Percentiles rank a stretch among this genome's conserved stretches.
Conservation (phyloP, 306 rosid genomes). For the Urtica urens region DNA sequence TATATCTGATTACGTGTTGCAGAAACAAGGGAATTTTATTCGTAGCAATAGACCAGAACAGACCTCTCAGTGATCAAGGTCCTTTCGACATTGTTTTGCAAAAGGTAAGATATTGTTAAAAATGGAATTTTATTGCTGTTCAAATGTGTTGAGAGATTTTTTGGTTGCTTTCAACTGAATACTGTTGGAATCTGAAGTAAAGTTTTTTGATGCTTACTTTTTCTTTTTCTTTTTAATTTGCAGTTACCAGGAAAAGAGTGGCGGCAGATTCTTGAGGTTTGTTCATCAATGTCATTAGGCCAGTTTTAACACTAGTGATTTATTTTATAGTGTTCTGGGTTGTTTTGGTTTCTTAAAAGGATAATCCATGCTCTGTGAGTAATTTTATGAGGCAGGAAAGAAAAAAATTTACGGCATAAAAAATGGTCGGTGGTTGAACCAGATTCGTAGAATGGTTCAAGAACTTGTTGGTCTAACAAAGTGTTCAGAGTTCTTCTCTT, state of each 20-base stretch:
- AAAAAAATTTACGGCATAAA: neutral
- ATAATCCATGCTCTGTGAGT: no score
- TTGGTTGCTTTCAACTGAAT: neutral
- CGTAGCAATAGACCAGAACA: slow-evolving; percentile 68
- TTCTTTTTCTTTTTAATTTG: slow-evolving; percentile 9
- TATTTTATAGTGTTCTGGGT: neutral
- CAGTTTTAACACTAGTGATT: neutral
- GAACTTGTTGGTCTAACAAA: slow-evolving; percentile 37
- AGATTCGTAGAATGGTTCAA: slow-evolving; percentile 24
- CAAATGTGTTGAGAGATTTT: no score
- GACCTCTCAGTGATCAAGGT: slow-evolving; percentile 74
- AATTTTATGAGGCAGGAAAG: no score
- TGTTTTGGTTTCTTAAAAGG: slow-evolving; percentile 3
- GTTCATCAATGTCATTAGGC: slow-evolving; percentile 12
- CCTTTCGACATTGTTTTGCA: slow-evolving; percentile 84
- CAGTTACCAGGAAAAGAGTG: slow-evolving; percentile 86
- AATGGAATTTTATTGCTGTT: no score
- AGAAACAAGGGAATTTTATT: slow-evolving; percentile 77
- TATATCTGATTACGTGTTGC: slow-evolving; percentile 16
- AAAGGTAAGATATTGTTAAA: slow-evolving; percentile 55
- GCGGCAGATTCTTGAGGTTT: slow-evolving; percentile 88
- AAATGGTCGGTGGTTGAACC: slow-evolving; percentile 32
- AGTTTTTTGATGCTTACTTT: neutral
- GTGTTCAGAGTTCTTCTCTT: slow-evolving; percentile 52
- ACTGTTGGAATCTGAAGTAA: neutral